Evolutionary conservation across 2,329 filamentous ascomycete species (phyloP).

Genomic region (Talaromyces islandicus): DNA sequence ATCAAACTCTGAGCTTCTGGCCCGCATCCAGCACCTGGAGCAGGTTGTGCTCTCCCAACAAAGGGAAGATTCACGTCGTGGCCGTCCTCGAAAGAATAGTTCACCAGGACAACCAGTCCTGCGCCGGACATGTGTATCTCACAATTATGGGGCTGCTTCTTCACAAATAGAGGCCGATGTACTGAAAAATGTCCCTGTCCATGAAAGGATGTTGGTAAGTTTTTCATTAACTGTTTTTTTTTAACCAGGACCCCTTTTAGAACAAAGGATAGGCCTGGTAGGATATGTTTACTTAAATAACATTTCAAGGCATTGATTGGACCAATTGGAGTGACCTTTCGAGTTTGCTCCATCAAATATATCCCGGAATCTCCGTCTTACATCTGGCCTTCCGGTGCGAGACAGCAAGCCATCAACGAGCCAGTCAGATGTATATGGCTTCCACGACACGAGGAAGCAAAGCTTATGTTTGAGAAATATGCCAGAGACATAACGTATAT

Average conservation of each 20-base stretch:
- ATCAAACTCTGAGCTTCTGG: constrained; percentile 1
- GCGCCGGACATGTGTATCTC: neutral
- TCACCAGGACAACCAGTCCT: neutral
- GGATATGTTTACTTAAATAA: neutral
- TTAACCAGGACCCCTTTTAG: neutral
- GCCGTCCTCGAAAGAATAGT: neutral
- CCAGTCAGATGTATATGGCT: constrained; percentile 26
- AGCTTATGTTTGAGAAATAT: constrained; percentile 27
- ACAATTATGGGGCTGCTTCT: neutral
- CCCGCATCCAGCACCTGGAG: constrained; percentile 3
- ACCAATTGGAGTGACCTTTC: constrained; percentile 2
- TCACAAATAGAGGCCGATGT: constrained; percentile 3
- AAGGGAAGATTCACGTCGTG: neutral
- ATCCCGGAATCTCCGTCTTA: constrained; percentile 3
- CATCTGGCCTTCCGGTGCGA: neutral
- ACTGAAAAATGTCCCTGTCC: neutral
- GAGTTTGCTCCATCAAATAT: constrained; percentile 4
- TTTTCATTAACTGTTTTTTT: neutral
- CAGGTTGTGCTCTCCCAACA: constrained; percentile 4
- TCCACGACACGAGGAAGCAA: constrained; percentile 28
- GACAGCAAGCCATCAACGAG: constrained; percentile 3
- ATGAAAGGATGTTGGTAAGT: constrained; percentile 6
- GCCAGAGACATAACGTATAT: constrained; percentile 25
- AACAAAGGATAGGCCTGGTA: neutral
- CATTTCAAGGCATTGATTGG: constrained; percentile 1